Evolutionary conservation across 352 stramenopile genomes (phyloP).

Genomic region (Phytophthora ramorum): DNA sequence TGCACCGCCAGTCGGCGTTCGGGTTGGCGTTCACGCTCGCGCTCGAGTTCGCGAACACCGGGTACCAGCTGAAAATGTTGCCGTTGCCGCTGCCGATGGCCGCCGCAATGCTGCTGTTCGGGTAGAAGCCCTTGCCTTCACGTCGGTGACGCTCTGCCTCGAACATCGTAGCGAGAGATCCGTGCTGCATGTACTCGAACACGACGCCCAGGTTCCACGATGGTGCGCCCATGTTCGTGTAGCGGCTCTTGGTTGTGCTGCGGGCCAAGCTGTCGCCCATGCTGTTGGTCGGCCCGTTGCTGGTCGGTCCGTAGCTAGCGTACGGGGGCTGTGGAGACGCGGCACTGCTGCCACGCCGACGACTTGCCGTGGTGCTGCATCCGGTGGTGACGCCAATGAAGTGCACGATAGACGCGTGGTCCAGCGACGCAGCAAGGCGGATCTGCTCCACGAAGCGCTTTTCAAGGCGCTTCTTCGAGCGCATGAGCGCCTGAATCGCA

Average conservation of each 20-base stretch:
- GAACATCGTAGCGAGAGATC: conserved; percentile 69
- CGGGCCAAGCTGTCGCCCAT: conserved; percentile 10
- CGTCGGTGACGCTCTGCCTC: conserved; percentile 59
- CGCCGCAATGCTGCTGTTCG: conserved; percentile 39
- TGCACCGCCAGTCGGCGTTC: conserved; percentile 68
- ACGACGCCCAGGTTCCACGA: conserved; percentile 74
- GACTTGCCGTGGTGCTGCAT: conserved; percentile 43
- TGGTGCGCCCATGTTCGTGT: conserved; percentile 39
- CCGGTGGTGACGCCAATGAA: conserved; percentile 82
- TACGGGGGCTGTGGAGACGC: conserved; percentile 14
- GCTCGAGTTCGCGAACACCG: conserved; percentile 40
- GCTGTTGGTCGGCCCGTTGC: conserved; percentile 11
- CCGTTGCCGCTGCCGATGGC: conserved; percentile 44
- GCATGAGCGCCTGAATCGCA: conserved; percentile 64
- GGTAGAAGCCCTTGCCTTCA: conserved; percentile 61
- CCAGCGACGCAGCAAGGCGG: conserved; percentile 59
- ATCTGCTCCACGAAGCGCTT: conserved; percentile 74
- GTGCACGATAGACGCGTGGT: conserved; percentile 78
- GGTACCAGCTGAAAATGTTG: conserved; percentile 70
- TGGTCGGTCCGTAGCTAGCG: conserved; percentile 17
- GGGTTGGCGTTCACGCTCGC: conserved; percentile 50
- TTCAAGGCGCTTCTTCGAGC: conserved; percentile 61
- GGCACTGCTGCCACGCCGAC: conserved; percentile 35
- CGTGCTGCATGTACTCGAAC: conserved; percentile 80
- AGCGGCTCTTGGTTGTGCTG: conserved; percentile 28